Evolutionary conservation across 257 asterid genomes (phyloP).

Genomic region (Capsicum rhomboideum): DNA sequence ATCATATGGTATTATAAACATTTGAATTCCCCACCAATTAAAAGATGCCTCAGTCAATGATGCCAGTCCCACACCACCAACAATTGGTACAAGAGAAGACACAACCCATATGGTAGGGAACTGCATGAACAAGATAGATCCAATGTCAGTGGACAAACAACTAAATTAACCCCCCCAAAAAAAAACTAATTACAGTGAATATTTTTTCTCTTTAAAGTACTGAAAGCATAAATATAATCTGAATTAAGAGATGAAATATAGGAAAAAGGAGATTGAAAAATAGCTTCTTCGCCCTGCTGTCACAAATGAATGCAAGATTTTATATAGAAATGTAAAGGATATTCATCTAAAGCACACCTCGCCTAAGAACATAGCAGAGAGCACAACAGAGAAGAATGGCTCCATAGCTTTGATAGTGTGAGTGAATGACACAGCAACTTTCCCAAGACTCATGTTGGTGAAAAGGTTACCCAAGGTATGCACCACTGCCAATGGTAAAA

Average conservation of each 20-base stretch:
- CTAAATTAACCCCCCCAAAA: no score
- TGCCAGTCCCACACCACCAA: conserved; percentile 92
- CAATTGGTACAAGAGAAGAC: conserved; percentile 82
- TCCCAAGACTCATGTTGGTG: conserved; percentile 93
- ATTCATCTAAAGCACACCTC: conserved; percentile 33
- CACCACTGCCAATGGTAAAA: conserved; percentile 75
- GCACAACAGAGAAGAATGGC: conserved; percentile 86
- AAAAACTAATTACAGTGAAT: no score
- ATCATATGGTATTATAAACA: background rate
- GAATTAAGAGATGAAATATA: background rate
- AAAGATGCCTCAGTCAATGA: conserved; percentile 88
- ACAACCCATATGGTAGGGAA: conserved; percentile 75
- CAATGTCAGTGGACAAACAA: background rate
- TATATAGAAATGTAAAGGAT: background rate
- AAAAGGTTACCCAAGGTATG: conserved; percentile 86
- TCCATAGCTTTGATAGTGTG: conserved; percentile 94
- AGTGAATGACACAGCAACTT: conserved; percentile 88
- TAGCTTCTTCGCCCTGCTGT: background rate
- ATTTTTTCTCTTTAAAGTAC: background rate
- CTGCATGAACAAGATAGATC: conserved; percentile 18
- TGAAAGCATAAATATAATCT: background rate
- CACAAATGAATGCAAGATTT: background rate
- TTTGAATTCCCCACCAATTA: conserved; percentile 51
- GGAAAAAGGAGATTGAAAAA: background rate
- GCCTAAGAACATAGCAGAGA: conserved; percentile 81